Evolutionary conservation across 495 filamentous ascomycete species (phyloP).

Genomic region (Annulohypoxylon bovei): DNA sequence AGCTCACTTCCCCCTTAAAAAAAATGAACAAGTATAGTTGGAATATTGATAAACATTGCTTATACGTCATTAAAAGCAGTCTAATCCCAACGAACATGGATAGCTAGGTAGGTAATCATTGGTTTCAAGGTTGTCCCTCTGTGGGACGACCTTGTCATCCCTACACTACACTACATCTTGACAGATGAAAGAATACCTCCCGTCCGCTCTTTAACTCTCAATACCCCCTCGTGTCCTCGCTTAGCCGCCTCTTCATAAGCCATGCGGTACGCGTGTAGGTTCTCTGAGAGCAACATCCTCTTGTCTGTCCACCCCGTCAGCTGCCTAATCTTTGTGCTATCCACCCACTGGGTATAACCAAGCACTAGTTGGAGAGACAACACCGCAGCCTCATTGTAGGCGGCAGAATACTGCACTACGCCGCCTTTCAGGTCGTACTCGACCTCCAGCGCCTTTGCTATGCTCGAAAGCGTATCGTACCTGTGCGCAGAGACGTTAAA

Average conservation of each 20-base stretch:
- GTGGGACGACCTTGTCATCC: neutral
- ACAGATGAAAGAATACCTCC: neutral
- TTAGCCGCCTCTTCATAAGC: conserved; percentile 53
- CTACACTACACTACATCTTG: neutral
- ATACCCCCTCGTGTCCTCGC: conserved; percentile 35
- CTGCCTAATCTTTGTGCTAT: conserved; percentile 51
- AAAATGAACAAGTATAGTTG: neutral
- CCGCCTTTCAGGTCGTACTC: conserved; percentile 50
- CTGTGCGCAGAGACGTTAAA: conserved; percentile 53
- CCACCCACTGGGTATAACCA: conserved; percentile 54
- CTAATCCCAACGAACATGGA: neutral
- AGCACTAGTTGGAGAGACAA: conserved; percentile 33
- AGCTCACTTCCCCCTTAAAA: neutral
- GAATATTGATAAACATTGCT: neutral
- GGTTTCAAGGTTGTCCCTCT: neutral
- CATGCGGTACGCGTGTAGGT: conserved; percentile 48
- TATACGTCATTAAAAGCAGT: neutral
- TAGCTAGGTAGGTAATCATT: neutral
- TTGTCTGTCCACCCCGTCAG: conserved; percentile 54
- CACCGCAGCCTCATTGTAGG: neutral
- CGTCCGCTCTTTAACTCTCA: conserved; percentile 31
- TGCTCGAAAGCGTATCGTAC: conserved; percentile 53
- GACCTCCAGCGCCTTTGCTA: conserved; percentile 45
- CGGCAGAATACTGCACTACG: conserved; percentile 14
- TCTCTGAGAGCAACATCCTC: conserved; percentile 49